Evolutionary conservation across 352 stramenopile species (phyloP).

Genomic region (Phytopythium sindhum): DNA sequence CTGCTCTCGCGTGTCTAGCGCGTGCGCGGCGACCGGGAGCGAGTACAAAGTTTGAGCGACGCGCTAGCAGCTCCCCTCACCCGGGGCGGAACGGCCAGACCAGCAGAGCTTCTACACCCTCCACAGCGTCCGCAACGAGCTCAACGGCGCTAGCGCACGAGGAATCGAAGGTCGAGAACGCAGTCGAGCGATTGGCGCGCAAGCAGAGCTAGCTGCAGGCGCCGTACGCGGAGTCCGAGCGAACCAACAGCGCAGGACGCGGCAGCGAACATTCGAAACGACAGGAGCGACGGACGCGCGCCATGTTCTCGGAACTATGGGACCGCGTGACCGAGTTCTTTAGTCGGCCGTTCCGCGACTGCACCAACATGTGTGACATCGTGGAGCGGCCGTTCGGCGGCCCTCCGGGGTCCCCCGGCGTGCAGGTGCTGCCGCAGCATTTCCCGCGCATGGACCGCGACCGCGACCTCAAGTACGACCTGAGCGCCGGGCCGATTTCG

Average conservation of each 20-base stretch:
- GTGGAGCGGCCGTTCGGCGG: slow-evolving; percentile 10
- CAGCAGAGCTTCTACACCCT: background rate
- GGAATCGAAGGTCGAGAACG: too few relatives aligned
- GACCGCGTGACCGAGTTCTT: slow-evolving; percentile 18
- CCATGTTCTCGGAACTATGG: slow-evolving; percentile 4
- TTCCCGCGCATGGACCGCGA: slow-evolving; percentile 26
- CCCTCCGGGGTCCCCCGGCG: slow-evolving; percentile 20
- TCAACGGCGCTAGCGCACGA: too few relatives aligned
- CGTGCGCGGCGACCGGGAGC: background rate
- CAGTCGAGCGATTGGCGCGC: background rate
- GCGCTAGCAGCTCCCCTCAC: background rate
- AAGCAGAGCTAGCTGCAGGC: too few relatives aligned
- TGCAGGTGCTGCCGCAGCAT: slow-evolving; percentile 21
- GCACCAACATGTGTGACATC: slow-evolving; percentile 28
- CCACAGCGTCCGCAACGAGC: too few relatives aligned
- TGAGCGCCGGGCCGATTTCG: slow-evolving; percentile 17
- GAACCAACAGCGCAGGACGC: background rate
- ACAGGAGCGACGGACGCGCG: background rate
- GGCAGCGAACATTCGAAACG: background rate
- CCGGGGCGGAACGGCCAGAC: too few relatives aligned
- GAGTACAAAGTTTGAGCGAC: background rate
- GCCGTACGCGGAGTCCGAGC: too few relatives aligned
- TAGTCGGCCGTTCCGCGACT: slow-evolving; percentile 30
- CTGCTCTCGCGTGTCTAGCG: background rate
- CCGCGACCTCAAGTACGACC: slow-evolving; percentile 27